Base-by-base conservation (phyloP, 257 asterid species). In the Asclepias syriaca region DNA sequence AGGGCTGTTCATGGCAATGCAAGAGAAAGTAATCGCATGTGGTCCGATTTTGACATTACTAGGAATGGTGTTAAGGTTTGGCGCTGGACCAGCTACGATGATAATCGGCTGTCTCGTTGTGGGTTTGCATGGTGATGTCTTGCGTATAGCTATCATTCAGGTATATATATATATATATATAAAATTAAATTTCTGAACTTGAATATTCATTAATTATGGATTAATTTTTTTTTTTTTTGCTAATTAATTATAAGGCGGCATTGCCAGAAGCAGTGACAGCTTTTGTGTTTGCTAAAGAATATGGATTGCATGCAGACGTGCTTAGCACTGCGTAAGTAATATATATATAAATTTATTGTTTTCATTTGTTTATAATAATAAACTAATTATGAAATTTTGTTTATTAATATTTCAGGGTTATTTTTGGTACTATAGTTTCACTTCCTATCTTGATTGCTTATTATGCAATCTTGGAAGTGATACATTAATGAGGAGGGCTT, bases 1-100 rank as follows among this genome's bases (percentile, higher is more conserved):
- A 93, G 96, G 98, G 48, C 68, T 90, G 4, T 93, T 93, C 78
- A 88, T 93, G 93, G 97, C 95, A 46, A 64, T 86, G 71, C 92
- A 88, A 83, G 82, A 88, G 68, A 93, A 85, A 69, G 40, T 88
- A 16, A 74, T 90, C 55, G 85, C 87, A 0, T 86, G 95, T 55
- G 97, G 95, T 0, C 68, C 76, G 21, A 70, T 83, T 29, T 68
- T 85, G 48, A 78, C 86, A 7, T 5, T 87, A 16, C 79, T 78
- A 49, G 88, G 83, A 1, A 72, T 92, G 83, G 76, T 84, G 50
- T 60, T 93, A 74, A 84, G 91, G 79, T 93, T 93, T 64, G 76
- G 85, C 2, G 72, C 74, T 0, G 96, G 93, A 18, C 91, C 98
- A 1, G 64, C 87, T 1, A 57, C 89, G 0, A 84, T 78, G 37